Percentiles rank a stretch among this genome's conserved stretches.
These are phyloP conservation scores for Leishmania major DNA, from an alignment of 208 protist species.

Conservation along the genomic window DNA sequence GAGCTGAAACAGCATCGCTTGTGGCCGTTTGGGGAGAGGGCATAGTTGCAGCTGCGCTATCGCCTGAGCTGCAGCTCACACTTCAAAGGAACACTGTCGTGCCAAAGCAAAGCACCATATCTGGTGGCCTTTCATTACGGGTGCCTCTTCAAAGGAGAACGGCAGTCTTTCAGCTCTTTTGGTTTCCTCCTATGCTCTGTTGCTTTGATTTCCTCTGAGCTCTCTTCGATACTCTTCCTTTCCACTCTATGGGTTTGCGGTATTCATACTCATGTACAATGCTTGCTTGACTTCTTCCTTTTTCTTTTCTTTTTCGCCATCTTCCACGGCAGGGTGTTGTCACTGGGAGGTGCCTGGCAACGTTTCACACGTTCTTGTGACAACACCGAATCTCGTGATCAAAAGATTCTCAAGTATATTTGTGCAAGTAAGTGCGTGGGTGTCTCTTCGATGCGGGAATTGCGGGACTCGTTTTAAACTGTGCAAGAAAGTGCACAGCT, in stretches of 20 bases:
- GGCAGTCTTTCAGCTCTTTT: not conserved
- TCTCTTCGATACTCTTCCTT: not conserved
- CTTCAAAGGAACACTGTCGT: not conserved
- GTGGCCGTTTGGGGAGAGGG: not conserved
- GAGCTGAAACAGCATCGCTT: not conserved
- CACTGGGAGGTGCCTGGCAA: not conserved
- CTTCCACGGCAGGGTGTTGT: not conserved
- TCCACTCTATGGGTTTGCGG: not conserved
- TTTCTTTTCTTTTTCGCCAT: not conserved
- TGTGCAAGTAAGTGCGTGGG: not conserved
- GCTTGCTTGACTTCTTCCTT: not conserved
- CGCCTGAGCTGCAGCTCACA: not conserved
- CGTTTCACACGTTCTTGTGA: not conserved
- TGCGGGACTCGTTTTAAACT: not conserved
- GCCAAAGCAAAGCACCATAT: not conserved
- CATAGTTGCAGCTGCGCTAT: not conserved
- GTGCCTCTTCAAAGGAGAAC: not conserved
- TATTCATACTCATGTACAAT: constrained; percentile 3
- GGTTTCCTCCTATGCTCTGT: not conserved
- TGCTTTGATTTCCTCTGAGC: not conserved
- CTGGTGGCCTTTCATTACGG: not conserved
- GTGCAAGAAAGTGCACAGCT: not conserved
- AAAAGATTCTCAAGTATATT: not conserved
- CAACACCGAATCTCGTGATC: not conserved
- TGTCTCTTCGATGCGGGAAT: not conserved